Percentiles rank a stretch among this genome's conserved stretches.
These are phyloP conservation scores for Phytopythium mirpurense DNA, from an alignment of 352 stramenopile genomes.

Conservation along the genomic window DNA sequence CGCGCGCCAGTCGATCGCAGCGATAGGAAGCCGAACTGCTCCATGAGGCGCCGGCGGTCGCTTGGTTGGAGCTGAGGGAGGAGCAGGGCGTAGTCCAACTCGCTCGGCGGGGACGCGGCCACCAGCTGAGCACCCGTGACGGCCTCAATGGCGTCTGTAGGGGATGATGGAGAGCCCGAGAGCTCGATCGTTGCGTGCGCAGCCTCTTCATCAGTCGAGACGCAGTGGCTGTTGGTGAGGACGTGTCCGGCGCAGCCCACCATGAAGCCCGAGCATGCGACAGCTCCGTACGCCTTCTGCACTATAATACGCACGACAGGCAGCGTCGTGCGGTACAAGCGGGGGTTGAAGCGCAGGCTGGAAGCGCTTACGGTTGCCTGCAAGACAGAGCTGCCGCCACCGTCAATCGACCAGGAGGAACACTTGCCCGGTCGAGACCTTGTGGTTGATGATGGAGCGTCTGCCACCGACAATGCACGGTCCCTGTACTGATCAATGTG, in stretches of 20 bases:
- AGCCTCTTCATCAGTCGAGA: slow-evolving; percentile 23
- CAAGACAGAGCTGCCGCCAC: neutral
- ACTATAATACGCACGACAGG: slow-evolving; percentile 34
- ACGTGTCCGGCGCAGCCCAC: slow-evolving; percentile 50
- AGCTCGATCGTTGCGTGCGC: slow-evolving; percentile 38
- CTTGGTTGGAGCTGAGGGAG: slow-evolving; percentile 8
- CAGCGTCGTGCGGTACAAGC: slow-evolving; percentile 14
- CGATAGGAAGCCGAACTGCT: slow-evolving; percentile 39
- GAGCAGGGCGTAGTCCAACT: slow-evolving; percentile 40
- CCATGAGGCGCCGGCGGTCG: slow-evolving; percentile 10
- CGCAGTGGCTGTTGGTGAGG: slow-evolving; percentile 57
- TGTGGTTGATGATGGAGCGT: no score
- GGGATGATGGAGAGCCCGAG: slow-evolving; percentile 20
- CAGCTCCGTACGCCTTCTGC: slow-evolving; percentile 28
- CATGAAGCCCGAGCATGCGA: slow-evolving; percentile 53
- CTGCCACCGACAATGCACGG: neutral
- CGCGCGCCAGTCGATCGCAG: slow-evolving; percentile 14
- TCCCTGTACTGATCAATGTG: slow-evolving; percentile 6
- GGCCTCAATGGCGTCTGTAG: slow-evolving; percentile 22
- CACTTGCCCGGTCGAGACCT: neutral
- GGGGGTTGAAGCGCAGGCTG: slow-evolving; percentile 14
- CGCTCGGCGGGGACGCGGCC: slow-evolving; percentile 13
- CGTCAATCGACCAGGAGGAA: neutral
- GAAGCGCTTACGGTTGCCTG: slow-evolving; percentile 5
- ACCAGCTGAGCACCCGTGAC: slow-evolving; percentile 27